Evolutionary conservation across 306 rosid species (phyloP).

Genomic region (cucumber (Cucumis sativus)): Cucumber_9930_V3 NC_026658.2:3312001-3312500

Average conservation of each 20-base stretch:
- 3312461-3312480: slow-evolving; percentile 80
- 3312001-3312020: not conserved
- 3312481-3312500: slow-evolving; percentile 87
- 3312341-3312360: not conserved
- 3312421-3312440: not conserved
- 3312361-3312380: slow-evolving; percentile 6
- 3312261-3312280: not conserved
- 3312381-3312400: not conserved
- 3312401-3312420: too few relatives aligned
- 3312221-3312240: not conserved
- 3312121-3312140: not conserved
- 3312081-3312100: not conserved
- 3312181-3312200: not conserved
- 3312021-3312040: not conserved
- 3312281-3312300: not conserved
- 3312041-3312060: not conserved
- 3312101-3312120: not conserved
- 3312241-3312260: not conserved
- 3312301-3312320: not conserved
- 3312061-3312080: not conserved
- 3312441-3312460: slow-evolving; percentile 32
- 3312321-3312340: not conserved
- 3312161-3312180: not conserved
- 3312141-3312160: not conserved
- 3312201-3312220: not conserved